Conservation (phyloP, 2,329 filamentous ascomycete species). For the Leptosphaerulina australis region DNA sequence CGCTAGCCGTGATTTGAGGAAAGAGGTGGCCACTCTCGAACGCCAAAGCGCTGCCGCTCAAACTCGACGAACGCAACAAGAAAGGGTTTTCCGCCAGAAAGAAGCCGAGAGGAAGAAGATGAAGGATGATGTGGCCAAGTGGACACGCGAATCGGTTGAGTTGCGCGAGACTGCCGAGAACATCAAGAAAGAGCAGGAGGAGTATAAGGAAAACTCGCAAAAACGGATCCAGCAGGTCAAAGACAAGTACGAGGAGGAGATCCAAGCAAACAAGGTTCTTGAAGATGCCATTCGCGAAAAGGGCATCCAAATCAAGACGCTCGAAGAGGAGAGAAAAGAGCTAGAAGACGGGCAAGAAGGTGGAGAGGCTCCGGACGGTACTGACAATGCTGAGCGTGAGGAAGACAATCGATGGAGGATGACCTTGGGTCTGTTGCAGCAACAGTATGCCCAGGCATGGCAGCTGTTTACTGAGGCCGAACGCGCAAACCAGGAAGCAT, state of each 20-base stretch:
- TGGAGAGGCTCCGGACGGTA: conserved; percentile 46
- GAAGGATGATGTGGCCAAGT: conserved; percentile 71
- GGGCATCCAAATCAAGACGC: conserved; percentile 71
- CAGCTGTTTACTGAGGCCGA: conserved; percentile 45
- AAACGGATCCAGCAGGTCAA: conserved; percentile 51
- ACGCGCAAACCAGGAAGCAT: conserved; percentile 47
- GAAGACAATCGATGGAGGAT: conserved; percentile 64
- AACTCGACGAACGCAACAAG: conserved; percentile 77
- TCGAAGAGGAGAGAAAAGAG: conserved; percentile 72
- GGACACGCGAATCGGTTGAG: conserved; percentile 67
- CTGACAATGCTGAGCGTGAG: conserved; percentile 51
- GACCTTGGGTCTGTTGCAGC: conserved; percentile 60
- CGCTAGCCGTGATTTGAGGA: conserved; percentile 81
- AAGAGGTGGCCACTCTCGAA: conserved; percentile 79
- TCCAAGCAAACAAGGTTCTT: conserved; percentile 62
- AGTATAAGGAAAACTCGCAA: conserved; percentile 46
- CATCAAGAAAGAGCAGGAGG: conserved; percentile 48
- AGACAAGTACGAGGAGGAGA: conserved; percentile 50
- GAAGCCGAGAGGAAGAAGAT: conserved; percentile 71
- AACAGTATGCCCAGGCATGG: conserved; percentile 51
- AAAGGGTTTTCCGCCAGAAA: conserved; percentile 72
- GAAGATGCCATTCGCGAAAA: conserved; percentile 77
- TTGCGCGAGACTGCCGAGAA: conserved; percentile 61
- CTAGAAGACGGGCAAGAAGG: conserved; percentile 52
- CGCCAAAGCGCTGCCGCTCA: conserved; percentile 81